These are phyloP conservation scores for Salix koriyanagi DNA, from an alignment of 345 rosid genomes.

Conservation along the genomic window DNA sequence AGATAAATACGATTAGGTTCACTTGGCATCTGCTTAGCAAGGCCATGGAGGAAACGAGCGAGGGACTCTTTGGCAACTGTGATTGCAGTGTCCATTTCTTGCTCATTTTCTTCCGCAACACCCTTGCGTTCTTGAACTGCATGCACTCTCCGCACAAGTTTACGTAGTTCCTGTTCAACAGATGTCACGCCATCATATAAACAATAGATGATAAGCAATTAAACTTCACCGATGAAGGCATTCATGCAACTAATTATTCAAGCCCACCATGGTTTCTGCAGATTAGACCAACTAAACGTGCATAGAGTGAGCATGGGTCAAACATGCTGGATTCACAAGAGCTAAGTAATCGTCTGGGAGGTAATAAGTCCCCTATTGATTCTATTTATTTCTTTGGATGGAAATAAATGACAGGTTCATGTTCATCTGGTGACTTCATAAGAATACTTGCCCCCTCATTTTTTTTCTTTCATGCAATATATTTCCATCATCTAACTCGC, in stretches of 20 bases:
- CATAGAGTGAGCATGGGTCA: neutral
- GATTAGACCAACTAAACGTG: neutral
- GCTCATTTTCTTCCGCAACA: conserved; percentile 32
- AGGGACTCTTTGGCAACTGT: conserved; percentile 51
- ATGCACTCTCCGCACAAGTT: conserved; percentile 66
- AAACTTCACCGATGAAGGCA: neutral
- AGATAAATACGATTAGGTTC: conserved; percentile 13
- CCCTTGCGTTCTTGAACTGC: conserved; percentile 36
- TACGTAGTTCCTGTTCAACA: conserved; percentile 60
- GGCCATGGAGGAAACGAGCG: conserved; percentile 38
- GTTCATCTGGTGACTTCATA: neutral
- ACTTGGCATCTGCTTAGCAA: conserved; percentile 11
- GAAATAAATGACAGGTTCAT: neutral
- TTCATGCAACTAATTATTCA: neutral
- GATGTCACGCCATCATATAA: neutral
- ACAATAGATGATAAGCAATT: neutral
- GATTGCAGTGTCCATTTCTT: conserved; percentile 33
- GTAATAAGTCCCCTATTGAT: neutral
- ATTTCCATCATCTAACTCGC: neutral
- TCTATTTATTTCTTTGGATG: too few species aligned
- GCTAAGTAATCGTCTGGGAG: neutral
- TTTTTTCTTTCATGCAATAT: neutral
- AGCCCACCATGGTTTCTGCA: neutral
- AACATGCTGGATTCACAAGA: neutral
- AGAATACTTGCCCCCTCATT: neutral